phyloP scores from a whole-genome alignment of 805 yeast genomes.

The Wickerhamomyces xylosicus region DNA sequence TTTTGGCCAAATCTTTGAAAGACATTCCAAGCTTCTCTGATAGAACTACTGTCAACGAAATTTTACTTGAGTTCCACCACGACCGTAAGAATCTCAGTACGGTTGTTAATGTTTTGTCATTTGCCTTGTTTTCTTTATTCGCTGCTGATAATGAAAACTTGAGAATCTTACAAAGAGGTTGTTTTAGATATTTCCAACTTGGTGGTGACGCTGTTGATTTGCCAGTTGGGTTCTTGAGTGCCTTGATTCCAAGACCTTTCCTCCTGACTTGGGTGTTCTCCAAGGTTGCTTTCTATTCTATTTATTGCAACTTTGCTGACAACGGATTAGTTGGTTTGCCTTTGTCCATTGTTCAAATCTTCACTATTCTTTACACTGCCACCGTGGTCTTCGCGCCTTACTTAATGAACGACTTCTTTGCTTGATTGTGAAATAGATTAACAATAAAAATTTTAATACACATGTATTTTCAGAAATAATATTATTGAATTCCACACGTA shows the following conservation, averaged over 20 bases:
- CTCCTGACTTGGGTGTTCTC: conserved; percentile 77
- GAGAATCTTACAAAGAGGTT: conserved; percentile 70
- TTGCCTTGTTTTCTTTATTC: conserved; percentile 82
- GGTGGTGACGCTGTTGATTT: conserved; percentile 76
- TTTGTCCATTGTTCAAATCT: conserved; percentile 56
- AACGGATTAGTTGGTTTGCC: conserved; percentile 64
- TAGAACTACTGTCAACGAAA: conserved; percentile 42
- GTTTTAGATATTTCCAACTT: conserved; percentile 72
- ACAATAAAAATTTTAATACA: too few species aligned
- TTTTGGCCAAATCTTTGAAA: conserved; percentile 54
- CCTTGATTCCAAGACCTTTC: conserved; percentile 68
- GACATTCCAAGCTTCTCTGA: conserved; percentile 45
- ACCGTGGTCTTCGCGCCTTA: conserved; percentile 72
- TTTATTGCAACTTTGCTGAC: conserved; percentile 53
- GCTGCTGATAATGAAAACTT: conserved; percentile 73
- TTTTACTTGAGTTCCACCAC: conserved; percentile 58
- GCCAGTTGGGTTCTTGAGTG: conserved; percentile 80
- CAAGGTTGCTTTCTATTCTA: conserved; percentile 79
- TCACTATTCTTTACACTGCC: conserved; percentile 65
- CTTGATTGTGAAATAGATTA: too few species aligned
- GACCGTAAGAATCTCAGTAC: conserved; percentile 72
- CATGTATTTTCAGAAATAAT: too few species aligned
- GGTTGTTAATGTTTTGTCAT: conserved; percentile 81
- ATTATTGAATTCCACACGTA: too few species aligned
- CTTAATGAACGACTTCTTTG: conserved; percentile 25